Evolutionary conservation across 2,329 filamentous ascomycete genomes (phyloP), one percentile per base, ranked within the genome.

Genomic region (Grosmannia huntii): DNA sequence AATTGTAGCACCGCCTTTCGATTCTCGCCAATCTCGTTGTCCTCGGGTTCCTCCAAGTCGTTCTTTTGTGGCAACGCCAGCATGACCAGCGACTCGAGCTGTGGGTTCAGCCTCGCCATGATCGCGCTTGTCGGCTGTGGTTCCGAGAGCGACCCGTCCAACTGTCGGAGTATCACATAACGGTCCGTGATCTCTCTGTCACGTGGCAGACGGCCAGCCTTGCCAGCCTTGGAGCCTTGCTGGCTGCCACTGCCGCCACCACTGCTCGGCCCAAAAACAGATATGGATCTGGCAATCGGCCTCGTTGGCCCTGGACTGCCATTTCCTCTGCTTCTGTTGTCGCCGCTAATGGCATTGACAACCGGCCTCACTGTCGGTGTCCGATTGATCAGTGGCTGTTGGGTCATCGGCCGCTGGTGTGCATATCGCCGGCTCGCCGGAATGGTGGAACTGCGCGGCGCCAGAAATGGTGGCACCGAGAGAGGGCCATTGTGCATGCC

Each of bases 121-220:
- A 83, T 71, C 10, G 66, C 63, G 6, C 60, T 60, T 5, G 73
- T 75, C 16, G 58, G 36, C 16, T 69, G 64, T 0, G 76, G 76
- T 4, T 71, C 72, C 14, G 71, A 69, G 48, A 75, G 66, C 53
- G 63, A 65, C 38, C 69, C 68, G 25, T 72, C 72, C 6, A 70
- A 68, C 44, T 72, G 69, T 14, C 65, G 65, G 19, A 69, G 23
- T 11, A 65, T 58, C 36, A 77, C 66, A 23, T 56, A 51, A 44
- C 38, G 36, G 65, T 74, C 69, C 21, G 60, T 69, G 62, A 80
- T 80, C 59, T 75, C 71, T 52, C 71, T 62, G 68, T 80, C 73
- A 59, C 70, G 69, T 5, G 75, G 74, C 14, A 71, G 65, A 0
- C 72, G 72, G 4, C 62, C 53, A 27, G 52, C 38, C 31, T 56